These are phyloP conservation scores for Hondaea fermentalgiana DNA, from an alignment of 108 stramenopile genomes.

Conservation along the genomic window DNA sequence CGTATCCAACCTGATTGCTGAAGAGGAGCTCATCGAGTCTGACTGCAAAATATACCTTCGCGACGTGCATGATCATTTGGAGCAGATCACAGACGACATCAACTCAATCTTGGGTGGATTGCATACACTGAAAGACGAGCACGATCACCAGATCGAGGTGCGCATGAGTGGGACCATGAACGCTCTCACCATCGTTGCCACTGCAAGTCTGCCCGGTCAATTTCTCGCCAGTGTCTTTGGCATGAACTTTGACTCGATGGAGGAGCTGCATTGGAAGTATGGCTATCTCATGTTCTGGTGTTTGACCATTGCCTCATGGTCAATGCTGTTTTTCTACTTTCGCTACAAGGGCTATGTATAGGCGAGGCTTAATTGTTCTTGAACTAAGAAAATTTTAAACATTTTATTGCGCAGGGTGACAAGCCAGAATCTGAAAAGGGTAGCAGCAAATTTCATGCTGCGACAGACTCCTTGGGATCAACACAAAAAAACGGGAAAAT, in stretches of 20 bases:
- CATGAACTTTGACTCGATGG: conserved; percentile 41
- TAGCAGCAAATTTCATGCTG: too few relatives aligned
- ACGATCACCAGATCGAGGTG: conserved; percentile 26
- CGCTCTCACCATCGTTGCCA: conserved; percentile 35
- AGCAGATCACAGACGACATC: conserved; percentile 31
- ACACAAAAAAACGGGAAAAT: too few relatives aligned
- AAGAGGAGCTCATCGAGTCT: conserved; percentile 29
- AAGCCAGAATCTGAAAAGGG: too few relatives aligned
- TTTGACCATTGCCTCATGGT: neutral
- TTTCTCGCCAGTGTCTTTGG: conserved; percentile 34
- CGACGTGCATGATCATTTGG: conserved; percentile 41
- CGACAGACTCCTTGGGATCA: too few relatives aligned
- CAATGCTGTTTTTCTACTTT: neutral
- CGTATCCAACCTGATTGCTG: conserved; percentile 33
- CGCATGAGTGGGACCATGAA: conserved; percentile 39
- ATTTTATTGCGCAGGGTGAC: too few relatives aligned
- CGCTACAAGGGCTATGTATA: neutral
- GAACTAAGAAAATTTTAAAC: too few relatives aligned
- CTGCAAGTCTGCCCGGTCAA: conserved; percentile 32
- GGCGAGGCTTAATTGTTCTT: neutral
- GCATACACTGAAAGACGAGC: conserved; percentile 16
- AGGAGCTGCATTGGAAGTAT: conserved; percentile 22
- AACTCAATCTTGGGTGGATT: conserved; percentile 8
- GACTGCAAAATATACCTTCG: conserved; percentile 34
- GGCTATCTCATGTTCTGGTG: conserved; percentile 42